phyloP scores from a whole-genome alignment of 2,329 filamentous ascomycete species.

The Fusarium abutilonis region DNA sequence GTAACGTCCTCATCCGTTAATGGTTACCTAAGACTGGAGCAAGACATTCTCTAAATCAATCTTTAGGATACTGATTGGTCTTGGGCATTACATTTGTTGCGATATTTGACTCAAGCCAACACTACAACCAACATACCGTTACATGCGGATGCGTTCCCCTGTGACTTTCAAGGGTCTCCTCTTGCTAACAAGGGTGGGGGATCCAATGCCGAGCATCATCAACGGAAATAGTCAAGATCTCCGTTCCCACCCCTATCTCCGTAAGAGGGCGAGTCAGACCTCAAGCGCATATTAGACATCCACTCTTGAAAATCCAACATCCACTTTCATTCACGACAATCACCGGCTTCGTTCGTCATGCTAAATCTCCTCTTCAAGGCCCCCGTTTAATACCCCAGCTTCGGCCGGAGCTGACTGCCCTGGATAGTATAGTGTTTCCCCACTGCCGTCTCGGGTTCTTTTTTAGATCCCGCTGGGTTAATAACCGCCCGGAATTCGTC shows the following conservation, averaged over 20 bases:
- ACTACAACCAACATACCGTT: slow-evolving; percentile 5
- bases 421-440: neutral
- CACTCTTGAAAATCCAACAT: neutral
- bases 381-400: neutral
- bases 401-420: neutral
- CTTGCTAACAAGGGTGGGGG: neutral
- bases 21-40: neutral
- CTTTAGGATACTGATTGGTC: neutral
- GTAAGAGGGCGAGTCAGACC: neutral
- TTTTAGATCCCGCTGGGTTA: neutral
- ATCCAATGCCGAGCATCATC: neutral
- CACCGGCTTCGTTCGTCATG: neutral
- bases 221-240: neutral
- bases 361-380: neutral
- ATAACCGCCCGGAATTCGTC: neutral
- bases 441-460: neutral
- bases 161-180: neutral
- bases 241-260: neutral
- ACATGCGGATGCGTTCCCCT: neutral
- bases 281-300: neutral
- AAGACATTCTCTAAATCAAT: slow-evolving; percentile 10
- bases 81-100: neutral
- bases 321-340: neutral
- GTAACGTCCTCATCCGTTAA: slow-evolving; percentile 11
- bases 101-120: neutral